phyloP scores from a whole-genome alignment of 129 eudicot genomes.

The Helianthus tuberosus region DNA sequence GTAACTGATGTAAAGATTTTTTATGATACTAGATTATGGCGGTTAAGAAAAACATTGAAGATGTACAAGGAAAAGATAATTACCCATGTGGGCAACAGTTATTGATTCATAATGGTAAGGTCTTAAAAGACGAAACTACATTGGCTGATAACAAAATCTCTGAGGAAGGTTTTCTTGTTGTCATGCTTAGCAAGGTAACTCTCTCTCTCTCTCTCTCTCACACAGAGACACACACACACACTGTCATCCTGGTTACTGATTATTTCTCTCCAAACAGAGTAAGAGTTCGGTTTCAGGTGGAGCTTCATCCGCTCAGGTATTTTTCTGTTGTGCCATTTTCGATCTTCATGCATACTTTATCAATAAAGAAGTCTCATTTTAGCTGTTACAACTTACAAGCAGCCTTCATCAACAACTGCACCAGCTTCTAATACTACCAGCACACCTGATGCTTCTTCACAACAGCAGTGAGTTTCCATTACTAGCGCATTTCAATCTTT shows the following conservation, averaged over 20 bases:
- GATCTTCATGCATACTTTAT: background rate
- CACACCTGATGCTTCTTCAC: constrained; percentile 42
- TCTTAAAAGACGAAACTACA: constrained; percentile 90
- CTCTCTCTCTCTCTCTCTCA: constrained; percentile 7
- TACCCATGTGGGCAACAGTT: constrained; percentile 96
- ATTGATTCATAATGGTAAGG: constrained; percentile 92
- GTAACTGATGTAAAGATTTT: constrained; percentile 18
- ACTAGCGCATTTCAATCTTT: constrained; percentile 4
- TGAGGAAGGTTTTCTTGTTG: constrained; percentile 95
- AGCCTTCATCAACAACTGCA: constrained; percentile 57
- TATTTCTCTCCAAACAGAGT: constrained; percentile 45
- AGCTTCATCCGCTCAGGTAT: constrained; percentile 77
- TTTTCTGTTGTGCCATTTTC: constrained; percentile 1
- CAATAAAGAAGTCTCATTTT: constrained; percentile 28
- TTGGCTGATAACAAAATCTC: constrained; percentile 83
- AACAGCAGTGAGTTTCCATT: constrained; percentile 49
- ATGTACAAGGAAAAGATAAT: constrained; percentile 88
- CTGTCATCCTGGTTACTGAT: background rate
- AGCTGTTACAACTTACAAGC: constrained; percentile 25
- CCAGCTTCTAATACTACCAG: constrained; percentile 45
- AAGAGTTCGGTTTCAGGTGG: constrained; percentile 59
- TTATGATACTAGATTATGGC: constrained; percentile 69
- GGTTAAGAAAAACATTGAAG: constrained; percentile 91
- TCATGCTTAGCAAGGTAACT: constrained; percentile 96
- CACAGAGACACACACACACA: background rate